Percentiles rank a stretch among this genome's conserved stretches.
These are phyloP conservation scores for Fusarium irregulare DNA, from an alignment of 2,329 filamentous ascomycete species.

Conservation along the genomic window DNA sequence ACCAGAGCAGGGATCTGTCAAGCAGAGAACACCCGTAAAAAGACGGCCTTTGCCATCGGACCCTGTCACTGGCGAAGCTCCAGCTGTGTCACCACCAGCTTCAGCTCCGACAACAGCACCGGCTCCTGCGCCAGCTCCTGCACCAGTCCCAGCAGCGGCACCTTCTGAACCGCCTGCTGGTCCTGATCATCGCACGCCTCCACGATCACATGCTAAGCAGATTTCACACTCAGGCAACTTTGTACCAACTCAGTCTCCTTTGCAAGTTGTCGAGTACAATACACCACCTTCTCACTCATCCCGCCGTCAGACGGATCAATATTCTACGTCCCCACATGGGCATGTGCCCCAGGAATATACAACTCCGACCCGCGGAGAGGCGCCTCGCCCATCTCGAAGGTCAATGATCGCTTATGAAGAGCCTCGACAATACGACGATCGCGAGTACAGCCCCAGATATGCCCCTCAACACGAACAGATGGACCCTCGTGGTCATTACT, in stretches of 20 bases:
- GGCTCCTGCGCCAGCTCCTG: conserved; percentile 9
- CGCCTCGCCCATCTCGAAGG: conserved; percentile 48
- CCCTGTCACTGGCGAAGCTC: conserved; percentile 70
- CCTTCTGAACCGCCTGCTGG: conserved; percentile 48
- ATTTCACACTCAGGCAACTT: conserved; percentile 52
- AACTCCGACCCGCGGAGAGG: conserved; percentile 40
- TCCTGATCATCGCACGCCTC: conserved; percentile 60
- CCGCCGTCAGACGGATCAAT: conserved; percentile 52
- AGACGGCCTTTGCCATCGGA: conserved; percentile 86
- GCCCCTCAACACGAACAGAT: conserved; percentile 53
- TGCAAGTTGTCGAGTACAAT: conserved; percentile 64
- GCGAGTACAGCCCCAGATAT: conserved; percentile 51
- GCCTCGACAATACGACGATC: conserved; percentile 52
- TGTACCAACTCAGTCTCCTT: conserved; percentile 63
- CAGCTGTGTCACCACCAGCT: conserved; percentile 42
- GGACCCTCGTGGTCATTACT: conserved; percentile 53
- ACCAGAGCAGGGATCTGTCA: conserved; percentile 53
- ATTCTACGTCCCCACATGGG: conserved; percentile 51
- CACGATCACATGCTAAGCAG: conserved; percentile 59
- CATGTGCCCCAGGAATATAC: conserved; percentile 33
- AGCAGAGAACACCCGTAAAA: conserved; percentile 75
- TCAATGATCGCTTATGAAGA: conserved; percentile 53
- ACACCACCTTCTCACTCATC: conserved; percentile 53
- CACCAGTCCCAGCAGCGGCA: conserved; percentile 23
- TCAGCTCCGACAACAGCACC: conserved; percentile 9